phyloP scores from a whole-genome alignment of 1,284 basidiomycete species.

The Cystobasidium pallidum region DNA sequence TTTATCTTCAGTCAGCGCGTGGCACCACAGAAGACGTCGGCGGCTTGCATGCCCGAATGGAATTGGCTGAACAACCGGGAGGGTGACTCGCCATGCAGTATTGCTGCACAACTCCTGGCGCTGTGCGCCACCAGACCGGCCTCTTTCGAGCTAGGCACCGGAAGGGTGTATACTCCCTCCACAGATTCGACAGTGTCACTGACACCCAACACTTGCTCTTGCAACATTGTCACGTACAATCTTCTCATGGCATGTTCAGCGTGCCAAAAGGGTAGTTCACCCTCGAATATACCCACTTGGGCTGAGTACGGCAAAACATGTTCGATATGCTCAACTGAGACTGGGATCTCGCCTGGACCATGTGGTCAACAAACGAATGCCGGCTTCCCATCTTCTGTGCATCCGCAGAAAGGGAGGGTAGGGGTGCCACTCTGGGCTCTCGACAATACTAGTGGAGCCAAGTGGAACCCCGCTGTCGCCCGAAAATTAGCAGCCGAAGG shows the following conservation, averaged over 20 bases:
- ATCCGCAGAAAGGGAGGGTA: conserved; percentile 7
- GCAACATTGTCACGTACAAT: conserved; percentile 41
- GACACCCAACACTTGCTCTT: conserved; percentile 32
- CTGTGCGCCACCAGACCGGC: conserved; percentile 12
- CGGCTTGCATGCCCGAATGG: conserved; percentile 23
- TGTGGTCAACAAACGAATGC: conserved; percentile 8
- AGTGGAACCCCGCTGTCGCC: conserved; percentile 13
- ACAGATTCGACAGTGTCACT: not conserved
- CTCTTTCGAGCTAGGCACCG: conserved; percentile 9
- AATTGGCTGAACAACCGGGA: conserved; percentile 21
- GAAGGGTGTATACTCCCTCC: conserved; percentile 22
- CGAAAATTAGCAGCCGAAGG: conserved; percentile 4
- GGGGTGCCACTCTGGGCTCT: conserved; percentile 31
- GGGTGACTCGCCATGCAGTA: conserved; percentile 23
- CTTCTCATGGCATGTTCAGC: conserved; percentile 39
- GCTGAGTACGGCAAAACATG: conserved; percentile 6
- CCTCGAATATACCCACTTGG: conserved; percentile 13
- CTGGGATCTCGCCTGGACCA: conserved; percentile 32
- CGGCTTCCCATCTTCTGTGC: conserved; percentile 31
- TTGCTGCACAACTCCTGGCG: conserved; percentile 27
- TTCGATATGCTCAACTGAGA: conserved; percentile 31
- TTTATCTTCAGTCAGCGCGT: not conserved
- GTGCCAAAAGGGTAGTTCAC: conserved; percentile 15
- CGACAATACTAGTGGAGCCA: conserved; percentile 23
- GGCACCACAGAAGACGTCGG: conserved; percentile 24